phyloP scores from a whole-genome alignment of 768 basidiomycete genomes.

The Scleroderma citrinum region DNA sequence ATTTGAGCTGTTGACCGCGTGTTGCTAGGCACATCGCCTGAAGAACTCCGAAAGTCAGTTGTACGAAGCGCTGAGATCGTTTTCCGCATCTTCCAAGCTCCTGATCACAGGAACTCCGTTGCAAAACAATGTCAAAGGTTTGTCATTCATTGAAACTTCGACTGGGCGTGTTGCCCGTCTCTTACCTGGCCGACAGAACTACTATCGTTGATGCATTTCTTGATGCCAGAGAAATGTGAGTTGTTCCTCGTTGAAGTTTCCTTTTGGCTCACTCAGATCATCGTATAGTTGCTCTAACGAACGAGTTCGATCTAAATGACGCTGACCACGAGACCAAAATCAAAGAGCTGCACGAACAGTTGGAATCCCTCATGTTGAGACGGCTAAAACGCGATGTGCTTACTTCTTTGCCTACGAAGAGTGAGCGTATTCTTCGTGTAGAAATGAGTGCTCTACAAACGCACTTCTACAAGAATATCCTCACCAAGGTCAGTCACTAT shows the following conservation, averaged over 20 bases:
- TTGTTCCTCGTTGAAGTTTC: neutral
- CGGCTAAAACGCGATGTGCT: constrained; percentile 95
- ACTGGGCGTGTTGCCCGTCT: constrained; percentile 7
- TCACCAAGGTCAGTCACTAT: constrained; percentile 63
- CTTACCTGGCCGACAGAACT: constrained; percentile 52
- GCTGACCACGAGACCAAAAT: constrained; percentile 92
- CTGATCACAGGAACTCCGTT: constrained; percentile 97
- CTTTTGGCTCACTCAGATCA: constrained; percentile 6
- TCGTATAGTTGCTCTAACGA: constrained; percentile 73
- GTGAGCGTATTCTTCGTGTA: constrained; percentile 93
- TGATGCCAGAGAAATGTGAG: constrained; percentile 97
- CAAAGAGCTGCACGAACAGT: constrained; percentile 89
- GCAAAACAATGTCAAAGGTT: constrained; percentile 98
- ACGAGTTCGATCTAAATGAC: constrained; percentile 93
- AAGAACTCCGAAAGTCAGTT: constrained; percentile 98
- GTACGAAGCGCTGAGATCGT: constrained; percentile 88
- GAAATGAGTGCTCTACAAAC: constrained; percentile 97
- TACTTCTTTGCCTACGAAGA: constrained; percentile 94
- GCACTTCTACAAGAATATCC: constrained; percentile 97
- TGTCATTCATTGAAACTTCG: constrained; percentile 12
- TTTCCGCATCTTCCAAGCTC: constrained; percentile 85
- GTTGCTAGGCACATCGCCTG: constrained; percentile 79
- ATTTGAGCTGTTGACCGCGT: constrained; percentile 11
- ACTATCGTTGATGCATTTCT: constrained; percentile 96
- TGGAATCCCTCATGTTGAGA: constrained; percentile 91